Base-by-base conservation (phyloP, 169 alveolate species). In the Plasmodium fragile region DNA sequence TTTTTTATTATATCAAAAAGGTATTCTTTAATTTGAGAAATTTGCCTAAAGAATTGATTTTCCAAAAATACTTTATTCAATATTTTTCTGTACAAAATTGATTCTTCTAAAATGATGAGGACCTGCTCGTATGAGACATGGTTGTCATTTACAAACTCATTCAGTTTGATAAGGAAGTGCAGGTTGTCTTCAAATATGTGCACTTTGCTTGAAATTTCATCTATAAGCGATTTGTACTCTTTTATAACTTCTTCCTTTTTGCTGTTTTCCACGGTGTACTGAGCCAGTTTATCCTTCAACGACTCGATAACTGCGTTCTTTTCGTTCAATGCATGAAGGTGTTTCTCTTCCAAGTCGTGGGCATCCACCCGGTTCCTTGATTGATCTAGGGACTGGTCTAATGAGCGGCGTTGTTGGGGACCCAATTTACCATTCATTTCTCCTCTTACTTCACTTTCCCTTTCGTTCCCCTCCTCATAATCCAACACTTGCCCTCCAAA, bases 111-210 rank as follows among this genome's bases (percentile, higher is more conserved):
- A 36, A 87, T 18, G 18, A 6, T 28, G 13, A 87, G 39, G 18
- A 87, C 81, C 25, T 78, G 18, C 49, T 87, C 83, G 70, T 87
- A 79, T 18, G 90, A 59, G 34, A 28, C 77, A 70, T 87, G n/a
- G 39, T 87, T 87, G 18, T 78, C 89, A 22, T 78, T 77, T 59
- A 87, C 81, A 39, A 55, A 78, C 45, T 87, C 82, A 72, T 87
- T 87, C 72, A 87, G 36, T 13, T 25, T 32, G 18, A 87, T 11
- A n/a, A 87, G 81, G 69, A 87, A 87, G 13, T 78, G 82, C 71
- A 87, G 30, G 41, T 87, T 87, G 30, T 79, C 84, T 87, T 87
- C 93, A 78, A 87, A 87, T 55, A 87, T 78, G 55, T 78, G 87
- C 18, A 87, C 49, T 69, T 87, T 87, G 13, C 59, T 36, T 71